phyloP scores from a whole-genome alignment of 768 basidiomycete genomes.

The Tephrocybe rancida region DNA sequence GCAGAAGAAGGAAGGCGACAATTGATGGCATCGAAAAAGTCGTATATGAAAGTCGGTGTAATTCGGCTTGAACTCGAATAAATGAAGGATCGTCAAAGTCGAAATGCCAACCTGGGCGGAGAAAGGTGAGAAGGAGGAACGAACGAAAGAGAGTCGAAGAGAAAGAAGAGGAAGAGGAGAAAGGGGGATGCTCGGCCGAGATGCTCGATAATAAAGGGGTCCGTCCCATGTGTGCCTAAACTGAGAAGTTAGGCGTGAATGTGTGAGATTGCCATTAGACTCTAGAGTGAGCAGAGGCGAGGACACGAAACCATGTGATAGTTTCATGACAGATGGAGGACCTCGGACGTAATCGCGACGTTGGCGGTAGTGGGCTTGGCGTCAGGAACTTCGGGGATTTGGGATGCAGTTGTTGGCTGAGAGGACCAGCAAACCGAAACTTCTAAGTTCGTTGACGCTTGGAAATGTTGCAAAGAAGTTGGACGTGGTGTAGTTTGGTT shows the following conservation, averaged over 20 bases:
- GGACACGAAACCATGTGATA: not conserved
- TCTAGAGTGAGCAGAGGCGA: not conserved
- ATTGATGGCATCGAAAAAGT: not conserved
- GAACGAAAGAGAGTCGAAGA: not conserved
- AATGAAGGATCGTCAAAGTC: not conserved
- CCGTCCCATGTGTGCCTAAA: not conserved
- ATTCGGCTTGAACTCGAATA: not conserved
- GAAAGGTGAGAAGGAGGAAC: not conserved
- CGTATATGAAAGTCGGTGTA: not conserved
- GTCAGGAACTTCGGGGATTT: not conserved
- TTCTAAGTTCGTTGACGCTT: no score
- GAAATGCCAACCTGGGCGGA: constrained; percentile 7
- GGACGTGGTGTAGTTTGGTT: no score
- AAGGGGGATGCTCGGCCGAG: not conserved
- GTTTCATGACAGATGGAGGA: not conserved
- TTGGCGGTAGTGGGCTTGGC: not conserved
- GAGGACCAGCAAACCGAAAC: no score
- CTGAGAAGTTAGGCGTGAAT: not conserved
- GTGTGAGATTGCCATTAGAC: not conserved
- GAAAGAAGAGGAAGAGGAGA: not conserved
- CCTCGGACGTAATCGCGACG: not conserved
- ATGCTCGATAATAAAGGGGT: not conserved
- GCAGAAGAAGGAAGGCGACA: not conserved
- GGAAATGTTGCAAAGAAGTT: no score
- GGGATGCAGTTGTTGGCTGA: no score